Base-by-base conservation (phyloP, 805 yeast species). In the Citeromyces matritensis region DNA sequence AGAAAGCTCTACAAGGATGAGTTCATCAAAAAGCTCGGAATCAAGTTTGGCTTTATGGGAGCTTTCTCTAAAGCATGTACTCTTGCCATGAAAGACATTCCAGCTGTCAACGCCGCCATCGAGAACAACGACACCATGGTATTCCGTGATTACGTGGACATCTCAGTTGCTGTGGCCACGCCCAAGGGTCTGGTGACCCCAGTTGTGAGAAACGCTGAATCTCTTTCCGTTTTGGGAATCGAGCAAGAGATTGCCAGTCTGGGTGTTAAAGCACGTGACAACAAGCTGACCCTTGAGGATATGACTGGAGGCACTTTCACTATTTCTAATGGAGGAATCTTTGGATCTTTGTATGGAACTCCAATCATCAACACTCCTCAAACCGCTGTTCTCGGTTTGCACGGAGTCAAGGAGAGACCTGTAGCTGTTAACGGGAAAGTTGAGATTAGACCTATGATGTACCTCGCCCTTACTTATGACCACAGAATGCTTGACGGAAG, bases 261-360 rank as follows among this genome's bases (percentile, higher is more conserved):
- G 48, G 91, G 96, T 60, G 65, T 63, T 52, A 88, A 84, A 65
- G 98, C 98, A 40, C 82, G 97, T 60, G 97, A 88, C 55, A 91
- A 91, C 51, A 86, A 91, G 64, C 71, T 91, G 52, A 83, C 96
- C 34, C 62, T 91, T 42, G 98, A 91, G 67, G 98, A 91, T 59
- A 88, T 91, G 97, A 72, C 95, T 38, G 98, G 98, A 57, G 98
- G 98, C 58, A 86, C 97, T 37, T 86, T 91, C 69, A 91, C 98
- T 50, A 91, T 91, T 49, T 91, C 97, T 34, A 91, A 91, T 65
- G 98, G 98, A 57, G 98, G 98, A 59, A 95, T 91, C 36, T 91
- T 91, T 50, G 98, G 98, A 41, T 91, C 97, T 15, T 67, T 91
- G 43, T 84, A 80, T 58, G 98, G 98, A 57, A 91, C 98, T 33